phyloP scores from a whole-genome alignment of 176 grass and related monocot species.

The Aegilops speltoides region DNA sequence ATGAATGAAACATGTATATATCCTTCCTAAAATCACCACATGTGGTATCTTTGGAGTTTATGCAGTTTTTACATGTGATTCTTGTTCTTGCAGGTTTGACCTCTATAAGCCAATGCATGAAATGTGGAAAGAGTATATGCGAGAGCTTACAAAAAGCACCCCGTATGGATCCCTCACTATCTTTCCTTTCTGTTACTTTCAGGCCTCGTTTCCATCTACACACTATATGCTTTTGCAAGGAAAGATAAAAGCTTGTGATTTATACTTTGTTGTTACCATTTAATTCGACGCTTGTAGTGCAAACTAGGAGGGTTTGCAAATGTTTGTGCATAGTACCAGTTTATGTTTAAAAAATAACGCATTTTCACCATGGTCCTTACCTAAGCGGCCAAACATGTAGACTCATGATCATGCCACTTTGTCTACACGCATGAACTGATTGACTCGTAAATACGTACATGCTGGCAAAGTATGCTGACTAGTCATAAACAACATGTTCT shows the following conservation, averaged over 20 bases:
- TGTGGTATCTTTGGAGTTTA: neutral
- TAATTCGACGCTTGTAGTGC: neutral
- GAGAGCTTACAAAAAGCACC: conserved; percentile 51
- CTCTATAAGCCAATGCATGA: conserved; percentile 86
- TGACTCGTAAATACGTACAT: neutral
- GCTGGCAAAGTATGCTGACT: neutral
- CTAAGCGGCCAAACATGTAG: neutral
- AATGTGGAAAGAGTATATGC: conserved; percentile 79
- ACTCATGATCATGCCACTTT: neutral
- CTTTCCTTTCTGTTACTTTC: neutral
- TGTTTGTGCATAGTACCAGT: neutral
- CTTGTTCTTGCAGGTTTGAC: conserved; percentile 61
- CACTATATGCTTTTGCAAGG: conserved; percentile 3
- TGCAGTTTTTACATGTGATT: conserved; percentile 13
- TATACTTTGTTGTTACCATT: neutral
- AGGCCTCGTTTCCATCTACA: neutral
- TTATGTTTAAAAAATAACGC: neutral
- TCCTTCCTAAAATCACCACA: neutral
- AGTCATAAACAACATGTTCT: neutral
- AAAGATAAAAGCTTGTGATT: neutral
- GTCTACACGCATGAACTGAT: neutral
- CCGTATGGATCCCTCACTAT: conserved; percentile 35
- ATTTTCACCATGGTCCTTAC: neutral
- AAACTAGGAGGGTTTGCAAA: neutral
- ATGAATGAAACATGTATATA: conserved; percentile 7